These are phyloP conservation scores for Tieghemostelium lacteum DNA, from an alignment of 78 protist species.

Conservation along the genomic window DNA sequence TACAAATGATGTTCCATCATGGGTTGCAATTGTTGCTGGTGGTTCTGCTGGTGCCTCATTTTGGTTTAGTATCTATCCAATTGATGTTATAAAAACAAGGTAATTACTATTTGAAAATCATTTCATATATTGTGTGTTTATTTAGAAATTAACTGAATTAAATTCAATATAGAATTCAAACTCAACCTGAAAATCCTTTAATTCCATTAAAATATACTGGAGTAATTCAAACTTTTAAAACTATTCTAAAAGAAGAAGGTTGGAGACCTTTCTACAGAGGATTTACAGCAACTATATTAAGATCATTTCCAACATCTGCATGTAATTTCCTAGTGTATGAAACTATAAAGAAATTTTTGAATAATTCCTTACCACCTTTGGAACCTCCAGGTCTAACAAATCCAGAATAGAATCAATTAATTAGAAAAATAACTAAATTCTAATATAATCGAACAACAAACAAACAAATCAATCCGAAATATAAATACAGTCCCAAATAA, in stretches of 20 bases:
- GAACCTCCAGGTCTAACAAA: too few species aligned
- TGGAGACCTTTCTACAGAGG: slow-evolving; percentile 33
- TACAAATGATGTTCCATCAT: slow-evolving; percentile 29
- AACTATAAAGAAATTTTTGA: slow-evolving; percentile 20
- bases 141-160: too few species aligned
- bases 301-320: slow-evolving; percentile 70
- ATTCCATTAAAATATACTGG: slow-evolving; percentile 24
- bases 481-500: too few species aligned
- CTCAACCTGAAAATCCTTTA: slow-evolving; percentile 64
- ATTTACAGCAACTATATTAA: slow-evolving; percentile 40
- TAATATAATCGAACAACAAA: too few species aligned
- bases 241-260: slow-evolving; percentile 55
- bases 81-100: slow-evolving; percentile 70
- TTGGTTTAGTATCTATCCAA: slow-evolving; percentile 72
- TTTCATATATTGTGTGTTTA: too few species aligned
- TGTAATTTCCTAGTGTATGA: slow-evolving; percentile 66
- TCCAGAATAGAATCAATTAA: too few species aligned
- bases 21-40: slow-evolving; percentile 76
- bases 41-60: slow-evolving; percentile 74
- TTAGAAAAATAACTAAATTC: too few species aligned
- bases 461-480: too few species aligned
- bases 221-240: slow-evolving; percentile 30
- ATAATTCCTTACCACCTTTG: too few species aligned
- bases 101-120: too few species aligned
- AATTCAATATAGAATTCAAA: slow-evolving; percentile 34